These are phyloP conservation scores for Plasmopara muralis DNA, from an alignment of 352 stramenopile species.

Conservation along the genomic window DNA sequence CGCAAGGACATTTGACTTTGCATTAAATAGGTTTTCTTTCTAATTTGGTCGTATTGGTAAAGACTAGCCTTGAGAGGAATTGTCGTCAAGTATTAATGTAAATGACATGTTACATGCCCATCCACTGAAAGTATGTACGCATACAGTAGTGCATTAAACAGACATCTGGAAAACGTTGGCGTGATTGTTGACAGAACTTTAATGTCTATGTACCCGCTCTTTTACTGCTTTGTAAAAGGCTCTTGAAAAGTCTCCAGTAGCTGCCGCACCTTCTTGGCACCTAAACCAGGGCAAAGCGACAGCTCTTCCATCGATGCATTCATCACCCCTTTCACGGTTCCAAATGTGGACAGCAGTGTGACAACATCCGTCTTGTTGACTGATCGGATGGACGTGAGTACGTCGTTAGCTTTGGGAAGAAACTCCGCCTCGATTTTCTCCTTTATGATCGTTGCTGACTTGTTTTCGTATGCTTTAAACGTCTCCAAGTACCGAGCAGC, in stretches of 20 bases:
- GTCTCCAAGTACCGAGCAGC: conserved; percentile 95
- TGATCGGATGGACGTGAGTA: conserved; percentile 84
- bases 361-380: conserved; percentile 96
- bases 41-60: too few species aligned
- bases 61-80: too few species aligned
- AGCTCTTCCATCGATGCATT: conserved; percentile 91
- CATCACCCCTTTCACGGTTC: conserved; percentile 79
- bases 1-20: conserved; percentile 29
- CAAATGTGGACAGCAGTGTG: conserved; percentile 91
- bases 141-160: neutral
- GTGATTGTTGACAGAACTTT: conserved; percentile 2
- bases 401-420: conserved; percentile 86
- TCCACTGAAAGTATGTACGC: neutral
- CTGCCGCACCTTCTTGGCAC: conserved; percentile 91
- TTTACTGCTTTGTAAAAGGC: conserved; percentile 80
- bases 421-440: conserved; percentile 90
- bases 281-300: conserved; percentile 90
- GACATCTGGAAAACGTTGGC: too few species aligned
- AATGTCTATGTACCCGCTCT: neutral
- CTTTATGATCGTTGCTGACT: conserved; percentile 91
- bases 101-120: neutral
- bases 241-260: conserved; percentile 92
- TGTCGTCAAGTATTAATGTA: too few species aligned
- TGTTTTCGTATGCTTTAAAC: conserved; percentile 94
- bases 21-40: neutral